Percentiles rank a stretch among this genome's conserved stretches.
Conservation (phyloP, 805 yeast genomes). For the Candida maris region DNA sequence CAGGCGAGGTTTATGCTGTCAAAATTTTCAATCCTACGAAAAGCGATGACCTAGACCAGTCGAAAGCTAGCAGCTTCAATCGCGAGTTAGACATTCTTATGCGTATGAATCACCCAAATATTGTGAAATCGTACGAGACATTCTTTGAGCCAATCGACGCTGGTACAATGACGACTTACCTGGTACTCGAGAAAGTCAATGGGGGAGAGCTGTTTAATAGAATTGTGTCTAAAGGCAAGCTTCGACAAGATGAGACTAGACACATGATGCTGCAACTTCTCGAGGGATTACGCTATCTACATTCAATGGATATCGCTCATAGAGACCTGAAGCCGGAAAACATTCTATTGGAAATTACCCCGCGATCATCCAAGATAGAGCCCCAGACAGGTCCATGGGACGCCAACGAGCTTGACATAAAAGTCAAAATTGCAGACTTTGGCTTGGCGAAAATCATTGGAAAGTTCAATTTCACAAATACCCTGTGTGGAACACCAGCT, state of each 20-base stretch:
- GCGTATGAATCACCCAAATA: constrained; percentile 65
- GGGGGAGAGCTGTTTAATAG: constrained; percentile 76
- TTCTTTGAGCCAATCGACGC: constrained; percentile 49
- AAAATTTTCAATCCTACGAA: constrained; percentile 56
- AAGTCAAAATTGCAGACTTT: constrained; percentile 78
- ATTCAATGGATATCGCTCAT: constrained; percentile 88
- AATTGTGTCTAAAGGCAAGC: constrained; percentile 58
- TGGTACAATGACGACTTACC: constrained; percentile 47
- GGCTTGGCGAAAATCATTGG: constrained; percentile 72
- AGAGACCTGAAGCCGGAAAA: constrained; percentile 95
- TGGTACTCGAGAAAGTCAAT: constrained; percentile 69
- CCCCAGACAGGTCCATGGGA: constrained; percentile 52
- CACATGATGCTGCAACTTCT: constrained; percentile 50
- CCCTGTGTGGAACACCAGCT: constrained; percentile 84
- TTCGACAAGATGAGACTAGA: constrained; percentile 60
- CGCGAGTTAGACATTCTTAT: constrained; percentile 67
- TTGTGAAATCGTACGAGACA: constrained; percentile 59
- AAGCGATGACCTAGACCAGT: constrained; percentile 17
- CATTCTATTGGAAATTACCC: constrained; percentile 55
- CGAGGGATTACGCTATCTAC: constrained; percentile 78
- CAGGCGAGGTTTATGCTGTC: constrained; percentile 66
- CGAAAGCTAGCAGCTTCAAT: constrained; percentile 36
- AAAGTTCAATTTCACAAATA: constrained; percentile 67
- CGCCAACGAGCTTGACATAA: constrained; percentile 53
- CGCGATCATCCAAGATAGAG: constrained; percentile 6